Evolutionary conservation across 2,329 filamentous ascomycete genomes (phyloP).

Genomic region (Xylaria sp.): DNA sequence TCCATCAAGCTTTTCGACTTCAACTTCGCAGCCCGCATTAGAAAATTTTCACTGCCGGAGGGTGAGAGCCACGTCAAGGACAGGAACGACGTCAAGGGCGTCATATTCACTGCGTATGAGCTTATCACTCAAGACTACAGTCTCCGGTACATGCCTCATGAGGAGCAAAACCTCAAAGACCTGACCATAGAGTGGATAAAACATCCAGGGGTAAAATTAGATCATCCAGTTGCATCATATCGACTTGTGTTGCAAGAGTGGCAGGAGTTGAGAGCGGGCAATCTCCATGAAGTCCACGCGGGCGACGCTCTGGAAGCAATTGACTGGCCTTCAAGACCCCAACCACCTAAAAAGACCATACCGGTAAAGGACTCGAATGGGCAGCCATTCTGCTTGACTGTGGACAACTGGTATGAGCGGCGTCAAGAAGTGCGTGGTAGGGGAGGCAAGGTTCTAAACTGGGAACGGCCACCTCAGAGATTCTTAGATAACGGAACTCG

Average conservation of each 20-base stretch:
- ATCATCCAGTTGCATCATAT: constrained; percentile 44
- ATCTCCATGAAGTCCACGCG: constrained; percentile 24
- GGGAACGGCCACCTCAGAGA: constrained; percentile 42
- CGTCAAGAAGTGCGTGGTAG: constrained; percentile 19
- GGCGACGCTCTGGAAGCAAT: constrained; percentile 39
- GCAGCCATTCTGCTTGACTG: neutral
- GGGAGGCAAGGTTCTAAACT: constrained; percentile 38
- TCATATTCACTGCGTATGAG: constrained; percentile 51
- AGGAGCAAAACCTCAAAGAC: constrained; percentile 42
- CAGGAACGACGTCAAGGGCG: constrained; percentile 49
- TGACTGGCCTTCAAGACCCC: constrained; percentile 41
- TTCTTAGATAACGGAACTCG: constrained; percentile 18
- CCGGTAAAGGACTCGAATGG: neutral
- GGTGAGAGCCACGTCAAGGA: constrained; percentile 29
- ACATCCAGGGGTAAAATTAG: constrained; percentile 49
- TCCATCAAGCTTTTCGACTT: constrained; percentile 52
- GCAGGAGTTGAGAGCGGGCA: constrained; percentile 32
- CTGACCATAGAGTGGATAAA: constrained; percentile 44
- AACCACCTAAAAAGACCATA: constrained; percentile 13
- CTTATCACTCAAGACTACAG: constrained; percentile 48
- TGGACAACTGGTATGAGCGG: neutral
- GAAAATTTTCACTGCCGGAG: too few species aligned
- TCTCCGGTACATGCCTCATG: constrained; percentile 39
- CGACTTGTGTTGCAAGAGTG: constrained; percentile 43
- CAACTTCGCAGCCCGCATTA: constrained; percentile 44